Base-by-base conservation (phyloP, 2,329 filamentous ascomycete genomes). In the Aspergillus intermedius region DNA sequence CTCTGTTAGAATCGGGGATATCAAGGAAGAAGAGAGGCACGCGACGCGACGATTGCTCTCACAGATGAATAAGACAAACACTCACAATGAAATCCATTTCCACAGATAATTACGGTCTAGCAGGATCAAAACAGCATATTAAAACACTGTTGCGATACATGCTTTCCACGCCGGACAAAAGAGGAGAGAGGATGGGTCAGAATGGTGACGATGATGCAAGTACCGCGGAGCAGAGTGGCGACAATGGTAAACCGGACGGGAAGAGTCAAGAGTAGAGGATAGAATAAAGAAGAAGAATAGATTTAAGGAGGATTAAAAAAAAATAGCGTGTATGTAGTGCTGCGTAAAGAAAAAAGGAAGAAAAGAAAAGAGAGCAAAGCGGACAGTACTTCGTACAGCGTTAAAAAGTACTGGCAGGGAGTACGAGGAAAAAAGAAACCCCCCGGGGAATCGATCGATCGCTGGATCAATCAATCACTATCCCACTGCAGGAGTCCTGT, bases 31-130 rank as follows among this genome's bases (percentile, higher is more conserved):
- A 17, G 22, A 42, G 23, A 37, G 10, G 44, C 44, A 39, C 42
- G 52, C 37, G 34, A 46, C 21, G 46, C n/a, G 44, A 35, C 28
- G 35, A 21, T 37, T 45, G 47, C 12, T 43, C 46, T 43, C 35
- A 42, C 22, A 45, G n/a, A 39, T 28, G 45, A 30, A 49, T 45
- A 39, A 44, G 45, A 28, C 46, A 39, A 32, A 17, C 8, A 70
- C 70, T 61, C 56, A 73, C 70, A 60, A 72, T 72, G 56, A 73
- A 72, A 67, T 73, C 70, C 70, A 73, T 73, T 49, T 56, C 54
- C 49, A 55, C 51, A 40, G 52, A 54, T 44, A 53, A 57, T 65
- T 58, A 63, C 50, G 51, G 55, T 59, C 53, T 54, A 56, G 49
- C 52, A 57, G 47, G 50, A 53, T 57, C 54, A 48, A 54, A 49